Conservation (phyloP, 345 rosid species). For the Populus nigra region DNA sequence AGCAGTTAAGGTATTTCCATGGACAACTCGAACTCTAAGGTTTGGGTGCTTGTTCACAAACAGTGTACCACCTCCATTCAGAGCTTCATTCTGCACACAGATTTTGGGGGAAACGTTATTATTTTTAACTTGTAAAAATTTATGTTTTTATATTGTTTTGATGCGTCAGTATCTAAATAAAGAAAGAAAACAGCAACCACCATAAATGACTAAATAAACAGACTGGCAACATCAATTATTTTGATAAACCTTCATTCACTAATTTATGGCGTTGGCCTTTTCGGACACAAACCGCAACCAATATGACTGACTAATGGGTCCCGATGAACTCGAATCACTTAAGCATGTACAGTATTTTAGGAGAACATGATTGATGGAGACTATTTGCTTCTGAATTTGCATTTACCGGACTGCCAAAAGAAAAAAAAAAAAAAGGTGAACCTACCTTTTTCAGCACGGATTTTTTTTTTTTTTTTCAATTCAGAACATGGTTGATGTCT, state of each 20-base stretch:
- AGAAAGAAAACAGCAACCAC: too few species aligned
- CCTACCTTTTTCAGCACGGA: not conserved
- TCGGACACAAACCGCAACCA: not conserved
- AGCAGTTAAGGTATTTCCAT: conserved; percentile 96
- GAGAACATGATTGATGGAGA: not conserved
- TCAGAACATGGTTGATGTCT: conserved; percentile 10
- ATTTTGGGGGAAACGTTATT: not conserved
- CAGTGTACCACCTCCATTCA: conserved; percentile 93
- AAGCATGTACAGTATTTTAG: not conserved
- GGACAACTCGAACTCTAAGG: conserved; percentile 85
- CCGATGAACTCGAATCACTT: not conserved
- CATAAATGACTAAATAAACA: too few species aligned
- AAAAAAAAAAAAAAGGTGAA: not conserved
- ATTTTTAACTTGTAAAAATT: not conserved
- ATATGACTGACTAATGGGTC: not conserved
- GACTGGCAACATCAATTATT: too few species aligned
- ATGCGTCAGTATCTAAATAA: too few species aligned
- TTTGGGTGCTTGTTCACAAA: conserved; percentile 79
- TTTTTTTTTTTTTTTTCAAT: not conserved
- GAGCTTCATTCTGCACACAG: conserved; percentile 67
- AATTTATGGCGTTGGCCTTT: not conserved
- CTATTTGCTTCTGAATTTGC: not conserved
- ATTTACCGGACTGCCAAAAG: not conserved
- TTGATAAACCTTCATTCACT: not conserved
- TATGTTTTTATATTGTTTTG: too few species aligned